phyloP scores from a whole-genome alignment of 768 basidiomycete genomes.

The Hericium rajendrae region DNA sequence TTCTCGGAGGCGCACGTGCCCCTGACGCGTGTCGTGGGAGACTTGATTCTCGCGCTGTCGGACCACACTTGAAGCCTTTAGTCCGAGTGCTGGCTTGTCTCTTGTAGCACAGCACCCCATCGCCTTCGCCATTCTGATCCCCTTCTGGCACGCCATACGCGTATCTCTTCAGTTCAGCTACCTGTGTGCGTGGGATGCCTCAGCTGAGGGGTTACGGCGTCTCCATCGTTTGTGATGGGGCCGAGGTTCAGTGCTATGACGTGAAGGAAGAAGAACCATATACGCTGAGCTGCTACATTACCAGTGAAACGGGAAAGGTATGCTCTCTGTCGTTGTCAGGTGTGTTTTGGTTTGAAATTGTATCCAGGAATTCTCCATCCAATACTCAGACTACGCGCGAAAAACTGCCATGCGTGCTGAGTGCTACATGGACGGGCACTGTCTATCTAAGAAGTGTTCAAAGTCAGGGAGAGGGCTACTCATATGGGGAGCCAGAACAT shows the following conservation, averaged over 20 bases:
- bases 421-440: not conserved
- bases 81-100: no score
- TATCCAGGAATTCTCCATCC: not conserved
- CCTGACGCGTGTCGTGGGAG: not conserved
- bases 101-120: not conserved
- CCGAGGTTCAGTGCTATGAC: not conserved
- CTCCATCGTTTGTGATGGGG: not conserved
- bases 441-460: not conserved
- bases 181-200: not conserved
- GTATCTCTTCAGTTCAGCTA: no score
- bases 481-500: not conserved
- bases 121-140: not conserved
- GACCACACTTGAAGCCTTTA: not conserved
- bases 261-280: not conserved
- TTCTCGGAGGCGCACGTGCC: not conserved
- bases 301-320: not conserved
- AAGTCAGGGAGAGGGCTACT: not conserved
- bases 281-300: not conserved
- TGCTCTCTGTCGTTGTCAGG: not conserved
- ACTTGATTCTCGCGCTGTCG: not conserved
- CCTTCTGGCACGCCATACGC: not conserved
- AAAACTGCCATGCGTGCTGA: not conserved
- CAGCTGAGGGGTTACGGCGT: not conserved
- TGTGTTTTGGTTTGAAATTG: not conserved
- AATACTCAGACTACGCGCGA: not conserved